Evolutionary conservation across 108 stramenopile species (phyloP), one percentile per base, ranked within the genome.

Genomic region (Stephanodiscus minutulus): DNA sequence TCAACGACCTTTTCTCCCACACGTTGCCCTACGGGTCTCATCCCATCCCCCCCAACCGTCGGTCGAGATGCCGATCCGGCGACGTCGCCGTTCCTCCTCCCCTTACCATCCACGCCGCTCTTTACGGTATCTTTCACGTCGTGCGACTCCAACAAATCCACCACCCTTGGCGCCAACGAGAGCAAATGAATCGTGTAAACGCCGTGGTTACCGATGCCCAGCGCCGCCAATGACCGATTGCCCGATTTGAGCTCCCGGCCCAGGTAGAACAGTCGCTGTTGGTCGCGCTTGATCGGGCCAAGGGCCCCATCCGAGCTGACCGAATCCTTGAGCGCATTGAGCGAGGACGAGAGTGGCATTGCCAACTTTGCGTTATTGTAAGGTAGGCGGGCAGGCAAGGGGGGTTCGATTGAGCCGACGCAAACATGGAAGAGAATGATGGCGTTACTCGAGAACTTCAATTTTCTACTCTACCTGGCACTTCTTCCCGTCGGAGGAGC

Each of bases 251-350:
- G 69, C 65, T 92, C 91, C 21, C 86, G 53, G 3, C 91, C 91
- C 25, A 92, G 58, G 68, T 88, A 80, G 82, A 92, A 92, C 8
- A 92, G 43, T n/a, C 91, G 80, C 65, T 92, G 91, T n/a, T 81
- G n/a, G 3, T 50, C 3, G 17, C 76, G 72, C 37, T 22, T 41
- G 12, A 80, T 63, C 11, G 75, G 74, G 3, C 82, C 82, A 5
- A 85, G 77, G 15, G 43, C 31, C 0, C 39, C 24, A 28, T 68
- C 53, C 33, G 66, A 43, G 43, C 50, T 4, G 27, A 84, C 73
- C 33, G 22, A 28, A 21, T 81, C 75, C 73, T 77, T 81, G 21
- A 84, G 56, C 25, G 54, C 58, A 41, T 68, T 73, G 9, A 84
- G 72, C 21, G 77, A 69, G 54, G 66, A 59, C 20, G 60, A 58